Evolutionary conservation across 2,329 filamentous ascomycete genomes (phyloP), one percentile per base, ranked within the genome.

Genomic region (Fusarium anguioides): DNA sequence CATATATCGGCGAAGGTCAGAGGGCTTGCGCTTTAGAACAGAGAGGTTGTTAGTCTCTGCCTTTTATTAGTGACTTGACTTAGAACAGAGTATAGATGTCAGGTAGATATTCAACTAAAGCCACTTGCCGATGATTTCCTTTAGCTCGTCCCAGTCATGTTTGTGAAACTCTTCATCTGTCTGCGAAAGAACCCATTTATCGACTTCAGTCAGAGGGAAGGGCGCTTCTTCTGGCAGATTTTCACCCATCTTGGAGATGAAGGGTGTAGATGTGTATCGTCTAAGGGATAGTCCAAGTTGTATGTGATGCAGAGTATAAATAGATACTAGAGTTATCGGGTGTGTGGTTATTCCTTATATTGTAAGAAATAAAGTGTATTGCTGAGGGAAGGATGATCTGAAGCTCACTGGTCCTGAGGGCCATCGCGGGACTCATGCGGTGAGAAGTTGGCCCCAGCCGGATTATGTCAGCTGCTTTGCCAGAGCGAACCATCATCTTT

Each of bases 1-100:
- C 72, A 95, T 89, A 75, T 97, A 97, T 37, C 86, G 86, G 51
- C 91, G 86, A 61, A 97, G 82, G 71, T 97, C 91, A 24, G 91
- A 94, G 2, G 95, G 94, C 58, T 89, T 88, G 35, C 95, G 87
- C 75, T 93, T 92, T 70, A 97, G 90, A 23, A 86, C 83, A 64
- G 91, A 87, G 60, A 97, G 89, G 33, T 90, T 80, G 73, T 89
- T 89, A 50, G 75, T 79, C 49, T 78, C 82, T 87, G 37, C 20
- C 29, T 18, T 6, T 29, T 58, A 50, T 75, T 39, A 75, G 62
- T 61, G 39, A 31, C 39, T 41, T 18, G 11, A 23, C 29, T 41
- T 26, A 33, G 27, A 49, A 33, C n/a, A 51, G 47, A 40, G 23
- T 18, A 31, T 18, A 39, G 21, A 39, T 40, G 17, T 29, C 14